Evolutionary conservation across 164 flowering plant species (phyloP).

Genomic region (Echeveria elegans): DNA sequence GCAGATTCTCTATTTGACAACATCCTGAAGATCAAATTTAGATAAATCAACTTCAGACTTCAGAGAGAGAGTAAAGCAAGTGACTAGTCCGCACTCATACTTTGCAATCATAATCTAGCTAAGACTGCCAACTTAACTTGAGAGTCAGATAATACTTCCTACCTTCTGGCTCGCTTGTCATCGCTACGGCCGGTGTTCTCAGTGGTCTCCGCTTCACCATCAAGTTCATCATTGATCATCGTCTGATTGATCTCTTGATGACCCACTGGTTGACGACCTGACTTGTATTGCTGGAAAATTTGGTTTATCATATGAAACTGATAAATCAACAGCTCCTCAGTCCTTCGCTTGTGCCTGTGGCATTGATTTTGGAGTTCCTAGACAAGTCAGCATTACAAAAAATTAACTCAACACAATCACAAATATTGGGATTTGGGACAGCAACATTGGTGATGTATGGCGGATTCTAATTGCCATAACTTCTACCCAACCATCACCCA

Average conservation of each 20-base stretch:
- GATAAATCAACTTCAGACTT: not conserved
- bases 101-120: not conserved
- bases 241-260: slow-evolving; percentile 42
- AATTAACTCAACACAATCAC: not conserved
- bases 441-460: not conserved
- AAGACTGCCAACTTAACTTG: not conserved
- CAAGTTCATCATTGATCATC: slow-evolving; percentile 46
- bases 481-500: not conserved
- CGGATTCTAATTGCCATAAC: not conserved
- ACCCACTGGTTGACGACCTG: slow-evolving; percentile 32
- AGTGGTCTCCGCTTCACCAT: slow-evolving; percentile 31
- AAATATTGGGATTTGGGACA: not conserved
- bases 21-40: slow-evolving; percentile 23
- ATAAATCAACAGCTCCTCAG: slow-evolving; percentile 12
- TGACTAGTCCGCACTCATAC: not conserved
- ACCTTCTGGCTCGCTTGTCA: slow-evolving; percentile 42
- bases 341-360: slow-evolving; percentile 16
- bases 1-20: slow-evolving; percentile 46
- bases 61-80: not conserved
- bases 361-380: slow-evolving; percentile 15
- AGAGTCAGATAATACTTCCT: not conserved
- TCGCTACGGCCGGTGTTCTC: slow-evolving; percentile 24
- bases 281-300: slow-evolving; percentile 17
- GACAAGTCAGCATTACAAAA: not conserved
- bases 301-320: slow-evolving; percentile 16